phyloP scores from a whole-genome alignment of 495 filamentous ascomycete species.

The Penicillium longicatenatum region DNA sequence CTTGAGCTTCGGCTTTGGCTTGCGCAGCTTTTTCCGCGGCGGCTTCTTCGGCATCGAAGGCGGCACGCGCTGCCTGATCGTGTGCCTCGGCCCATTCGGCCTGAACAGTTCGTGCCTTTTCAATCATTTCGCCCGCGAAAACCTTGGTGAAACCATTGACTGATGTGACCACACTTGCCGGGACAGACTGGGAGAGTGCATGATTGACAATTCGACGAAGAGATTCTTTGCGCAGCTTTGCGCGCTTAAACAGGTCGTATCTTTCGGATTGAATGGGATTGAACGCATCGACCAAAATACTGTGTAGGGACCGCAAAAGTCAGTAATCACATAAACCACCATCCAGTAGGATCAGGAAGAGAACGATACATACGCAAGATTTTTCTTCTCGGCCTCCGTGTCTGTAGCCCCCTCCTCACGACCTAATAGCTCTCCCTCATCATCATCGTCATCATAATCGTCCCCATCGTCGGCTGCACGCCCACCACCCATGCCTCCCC shows the following conservation, averaged over 20 bases:
- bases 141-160: slow-evolving; percentile 82
- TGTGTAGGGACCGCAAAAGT: slow-evolving; percentile 26
- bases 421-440: slow-evolving; percentile 63
- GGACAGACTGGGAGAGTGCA: slow-evolving; percentile 84
- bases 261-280: slow-evolving; percentile 67
- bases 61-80: slow-evolving; percentile 38
- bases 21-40: slow-evolving; percentile 44
- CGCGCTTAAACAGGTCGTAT: slow-evolving; percentile 71
- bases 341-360: background rate
- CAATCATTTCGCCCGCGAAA: slow-evolving; percentile 81
- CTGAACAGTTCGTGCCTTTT: slow-evolving; percentile 77
- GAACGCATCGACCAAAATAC: slow-evolving; percentile 70
- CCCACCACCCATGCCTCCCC: slow-evolving; percentile 45
- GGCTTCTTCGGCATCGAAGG: slow-evolving; percentile 36
- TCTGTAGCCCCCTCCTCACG: slow-evolving; percentile 61
- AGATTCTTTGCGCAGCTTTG: slow-evolving; percentile 65
- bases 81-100: slow-evolving; percentile 68
- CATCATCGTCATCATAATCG: slow-evolving; percentile 67
- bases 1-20: slow-evolving; percentile 34
- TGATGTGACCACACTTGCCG: slow-evolving; percentile 72
- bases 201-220: slow-evolving; percentile 78
- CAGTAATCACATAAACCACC: slow-evolving; percentile 4
- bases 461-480: slow-evolving; percentile 59
- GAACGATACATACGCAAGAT: slow-evolving; percentile 53
- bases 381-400: slow-evolving; percentile 70